Conservation (phyloP, 805 yeast genomes). For the Candida loeiensis region DNA sequence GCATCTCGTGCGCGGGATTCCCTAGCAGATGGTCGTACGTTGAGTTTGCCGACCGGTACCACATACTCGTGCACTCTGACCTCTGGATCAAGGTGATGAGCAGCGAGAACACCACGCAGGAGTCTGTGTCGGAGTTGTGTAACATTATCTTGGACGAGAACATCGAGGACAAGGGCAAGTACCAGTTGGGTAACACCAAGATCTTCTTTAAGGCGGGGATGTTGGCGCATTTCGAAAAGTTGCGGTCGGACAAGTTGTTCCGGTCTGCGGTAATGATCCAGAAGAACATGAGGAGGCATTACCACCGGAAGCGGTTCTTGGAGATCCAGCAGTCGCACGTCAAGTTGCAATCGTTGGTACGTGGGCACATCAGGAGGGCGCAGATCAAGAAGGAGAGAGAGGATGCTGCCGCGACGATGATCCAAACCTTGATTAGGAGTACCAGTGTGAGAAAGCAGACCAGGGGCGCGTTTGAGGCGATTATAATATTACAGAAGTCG, state of each 20-base stretch:
- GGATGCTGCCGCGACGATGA: slow-evolving; percentile 56
- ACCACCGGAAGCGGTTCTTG: slow-evolving; percentile 59
- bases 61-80: slow-evolving; percentile 70
- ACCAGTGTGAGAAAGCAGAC: slow-evolving; percentile 42
- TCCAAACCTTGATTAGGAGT: slow-evolving; percentile 70
- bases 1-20: slow-evolving; percentile 97
- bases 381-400: slow-evolving; percentile 55
- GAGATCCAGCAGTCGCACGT: slow-evolving; percentile 53
- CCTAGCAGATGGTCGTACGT: slow-evolving; percentile 95
- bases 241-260: slow-evolving; percentile 74
- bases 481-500: slow-evolving; percentile 43
- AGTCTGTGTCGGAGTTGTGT: slow-evolving; percentile 62
- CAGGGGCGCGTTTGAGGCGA: slow-evolving; percentile 31
- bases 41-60: slow-evolving; percentile 88
- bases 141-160: slow-evolving; percentile 61
- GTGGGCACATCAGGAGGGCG: slow-evolving; percentile 60
- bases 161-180: slow-evolving; percentile 63
- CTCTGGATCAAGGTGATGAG: slow-evolving; percentile 59
- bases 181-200: slow-evolving; percentile 89
- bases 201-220: slow-evolving; percentile 96
- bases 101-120: slow-evolving; percentile 46
- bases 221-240: slow-evolving; percentile 84
- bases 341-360: slow-evolving; percentile 55
- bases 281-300: slow-evolving; percentile 67
- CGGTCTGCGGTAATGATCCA: slow-evolving; percentile 82